These are phyloP conservation scores for Neckera pumila DNA, from an alignment of 225 moss, liverwort and hornwort genomes.

Conservation along the genomic window DNA sequence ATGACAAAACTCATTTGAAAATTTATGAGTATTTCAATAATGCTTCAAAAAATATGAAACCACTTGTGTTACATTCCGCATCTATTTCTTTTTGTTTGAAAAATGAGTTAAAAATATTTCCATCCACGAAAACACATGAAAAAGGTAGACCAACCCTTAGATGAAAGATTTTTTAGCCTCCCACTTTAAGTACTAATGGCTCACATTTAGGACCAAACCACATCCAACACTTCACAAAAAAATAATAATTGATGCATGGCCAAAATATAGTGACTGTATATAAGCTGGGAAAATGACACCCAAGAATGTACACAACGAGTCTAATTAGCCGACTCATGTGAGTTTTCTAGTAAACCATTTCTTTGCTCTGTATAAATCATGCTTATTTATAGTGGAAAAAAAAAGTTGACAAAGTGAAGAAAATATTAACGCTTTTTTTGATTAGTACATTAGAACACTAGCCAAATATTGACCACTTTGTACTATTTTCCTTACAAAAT, in stretches of 20 bases:
- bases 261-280: not conserved
- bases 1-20: too few species aligned
- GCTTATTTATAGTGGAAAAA: too few species aligned
- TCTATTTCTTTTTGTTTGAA: too few species aligned
- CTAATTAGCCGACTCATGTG: not conserved
- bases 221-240: not conserved
- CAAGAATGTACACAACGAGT: not conserved
- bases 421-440: fast-evolving
- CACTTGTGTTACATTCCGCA: too few species aligned
- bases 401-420: not conserved
- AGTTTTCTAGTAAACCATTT: not conserved
- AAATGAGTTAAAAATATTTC: too few species aligned
- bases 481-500: not conserved
- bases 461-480: not conserved
- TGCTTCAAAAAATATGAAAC: too few species aligned
- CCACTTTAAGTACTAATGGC: too few species aligned
- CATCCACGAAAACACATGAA: too few species aligned
- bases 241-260: not conserved
- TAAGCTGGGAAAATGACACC: not conserved
- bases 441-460: not conserved
- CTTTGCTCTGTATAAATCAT: not conserved
- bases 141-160: too few species aligned
- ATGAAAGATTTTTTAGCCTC: too few species aligned
- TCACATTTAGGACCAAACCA: not conserved
- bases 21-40: too few species aligned